Percentiles rank a stretch among this genome's conserved stretches.
Conservation (phyloP, 2,329 filamentous ascomycete genomes). For the Knufia petricola region DNA sequence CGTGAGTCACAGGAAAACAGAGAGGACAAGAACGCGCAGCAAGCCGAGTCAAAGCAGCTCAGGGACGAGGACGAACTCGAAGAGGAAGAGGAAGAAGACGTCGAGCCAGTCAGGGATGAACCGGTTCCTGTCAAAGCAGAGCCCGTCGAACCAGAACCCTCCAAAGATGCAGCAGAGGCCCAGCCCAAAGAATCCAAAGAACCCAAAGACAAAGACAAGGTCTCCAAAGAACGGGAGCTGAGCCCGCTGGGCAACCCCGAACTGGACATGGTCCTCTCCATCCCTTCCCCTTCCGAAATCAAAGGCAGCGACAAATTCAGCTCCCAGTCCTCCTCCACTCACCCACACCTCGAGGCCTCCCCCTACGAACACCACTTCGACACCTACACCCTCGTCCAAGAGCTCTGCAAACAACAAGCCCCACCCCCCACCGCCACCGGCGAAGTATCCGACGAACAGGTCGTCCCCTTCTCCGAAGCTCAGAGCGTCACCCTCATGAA, state of each 20-base stretch:
- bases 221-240: conserved; percentile 15
- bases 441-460: conserved; percentile 28
- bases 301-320: conserved; percentile 18
- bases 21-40: conserved; percentile 14
- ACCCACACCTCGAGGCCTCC: conserved; percentile 49
- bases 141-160: conserved; percentile 13
- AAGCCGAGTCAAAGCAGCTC: conserved; percentile 12
- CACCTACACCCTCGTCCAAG: conserved; percentile 77
- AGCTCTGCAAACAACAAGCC: conserved; percentile 39
- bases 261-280: conserved; percentile 34
- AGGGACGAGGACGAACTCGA: conserved; percentile 20
- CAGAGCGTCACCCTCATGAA: conserved; percentile 90
- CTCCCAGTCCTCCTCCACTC: conserved; percentile 15
- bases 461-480: conserved; percentile 53
- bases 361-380: conserved; percentile 95
- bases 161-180: conserved; percentile 7
- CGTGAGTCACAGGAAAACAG: conserved; percentile 11
- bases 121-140: not conserved
- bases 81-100: conserved; percentile 18
- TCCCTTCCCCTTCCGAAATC: conserved; percentile 30
- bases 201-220: conserved; percentile 14
- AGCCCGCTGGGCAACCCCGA: conserved; percentile 17
- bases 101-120: not conserved
- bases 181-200: not conserved
- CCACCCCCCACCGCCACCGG: no score